These are phyloP conservation scores for Schrenkiella parvula DNA, from an alignment of 345 rosid species.

Conservation along the genomic window DNA sequence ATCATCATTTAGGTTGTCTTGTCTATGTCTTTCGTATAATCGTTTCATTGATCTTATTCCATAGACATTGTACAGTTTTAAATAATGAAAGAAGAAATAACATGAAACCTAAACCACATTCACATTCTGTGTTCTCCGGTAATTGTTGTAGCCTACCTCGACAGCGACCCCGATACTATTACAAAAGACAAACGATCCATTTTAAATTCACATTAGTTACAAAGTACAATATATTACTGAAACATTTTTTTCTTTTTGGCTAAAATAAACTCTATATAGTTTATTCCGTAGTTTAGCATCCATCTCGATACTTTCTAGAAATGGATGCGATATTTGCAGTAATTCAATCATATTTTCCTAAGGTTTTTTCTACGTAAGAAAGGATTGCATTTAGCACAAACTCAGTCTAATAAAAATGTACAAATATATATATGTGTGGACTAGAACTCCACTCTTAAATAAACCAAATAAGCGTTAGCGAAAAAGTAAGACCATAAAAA, in stretches of 20 bases:
- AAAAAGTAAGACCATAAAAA: neutral
- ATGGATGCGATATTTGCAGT: neutral
- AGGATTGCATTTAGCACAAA: neutral
- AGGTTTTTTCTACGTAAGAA: neutral
- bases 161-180: neutral
- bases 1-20: conserved; percentile 33
- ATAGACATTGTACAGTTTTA: neutral
- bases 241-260: no score
- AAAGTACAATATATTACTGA: neutral
- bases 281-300: neutral
- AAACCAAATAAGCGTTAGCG: neutral
- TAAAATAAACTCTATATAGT: neutral
- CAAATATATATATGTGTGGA: neutral
- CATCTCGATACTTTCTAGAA: neutral
- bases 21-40: conserved; percentile 13
- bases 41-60: conserved; percentile 13
- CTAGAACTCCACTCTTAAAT: neutral
- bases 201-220: neutral
- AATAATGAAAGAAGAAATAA: conserved; percentile 7
- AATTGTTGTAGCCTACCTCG: neutral
- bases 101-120: conserved; percentile 29
- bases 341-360: neutral
- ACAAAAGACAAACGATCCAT: neutral
- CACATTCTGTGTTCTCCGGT: conserved; percentile 16
- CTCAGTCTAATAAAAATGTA: neutral